Conservation (phyloP, 2,329 filamentous ascomycete species). For the Hymenoscyphus occultus region DNA sequence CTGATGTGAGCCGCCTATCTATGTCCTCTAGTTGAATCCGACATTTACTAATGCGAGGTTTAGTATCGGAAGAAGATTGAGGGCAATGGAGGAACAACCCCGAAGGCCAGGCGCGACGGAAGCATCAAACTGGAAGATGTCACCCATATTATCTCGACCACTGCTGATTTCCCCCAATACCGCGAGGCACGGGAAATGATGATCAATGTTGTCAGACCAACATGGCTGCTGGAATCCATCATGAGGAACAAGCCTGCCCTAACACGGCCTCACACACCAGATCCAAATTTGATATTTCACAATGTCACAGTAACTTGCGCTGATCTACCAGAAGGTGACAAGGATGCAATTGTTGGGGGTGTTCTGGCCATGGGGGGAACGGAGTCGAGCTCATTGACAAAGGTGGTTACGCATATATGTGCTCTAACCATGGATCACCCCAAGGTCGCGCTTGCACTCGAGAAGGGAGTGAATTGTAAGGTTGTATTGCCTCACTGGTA, state of each 20-base stretch:
- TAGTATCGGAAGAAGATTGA: slow-evolving; percentile 29
- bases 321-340: slow-evolving; percentile 80
- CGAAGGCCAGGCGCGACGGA: slow-evolving; percentile 40
- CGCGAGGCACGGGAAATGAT: slow-evolving; percentile 69
- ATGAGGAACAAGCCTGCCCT: slow-evolving; percentile 68
- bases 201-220: slow-evolving; percentile 78
- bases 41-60: not conserved
- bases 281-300: slow-evolving; percentile 86
- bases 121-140: slow-evolving; percentile 43
- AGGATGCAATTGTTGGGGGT: slow-evolving; percentile 87
- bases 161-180: slow-evolving; percentile 90
- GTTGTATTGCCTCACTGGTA: slow-evolving; percentile 93
- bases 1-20: not conserved
- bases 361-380: slow-evolving; percentile 86
- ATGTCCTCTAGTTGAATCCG: not conserved
- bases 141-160: slow-evolving; percentile 69
- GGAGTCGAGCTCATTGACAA: slow-evolving; percentile 68
- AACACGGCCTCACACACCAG: slow-evolving; percentile 82
- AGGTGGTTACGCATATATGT: slow-evolving; percentile 82
- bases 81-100: slow-evolving; percentile 38
- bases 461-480: slow-evolving; percentile 68
- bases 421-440: slow-evolving; percentile 72
- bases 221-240: slow-evolving; percentile 75
- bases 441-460: slow-evolving; percentile 61
- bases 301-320: slow-evolving; percentile 79